A percentile compares a stretch with the other conserved stretches of the same genome.
Evolutionary conservation across 192 early-diverging fungal genomes (phyloP).

Genomic region (Haplosporangium gracile): DNA sequence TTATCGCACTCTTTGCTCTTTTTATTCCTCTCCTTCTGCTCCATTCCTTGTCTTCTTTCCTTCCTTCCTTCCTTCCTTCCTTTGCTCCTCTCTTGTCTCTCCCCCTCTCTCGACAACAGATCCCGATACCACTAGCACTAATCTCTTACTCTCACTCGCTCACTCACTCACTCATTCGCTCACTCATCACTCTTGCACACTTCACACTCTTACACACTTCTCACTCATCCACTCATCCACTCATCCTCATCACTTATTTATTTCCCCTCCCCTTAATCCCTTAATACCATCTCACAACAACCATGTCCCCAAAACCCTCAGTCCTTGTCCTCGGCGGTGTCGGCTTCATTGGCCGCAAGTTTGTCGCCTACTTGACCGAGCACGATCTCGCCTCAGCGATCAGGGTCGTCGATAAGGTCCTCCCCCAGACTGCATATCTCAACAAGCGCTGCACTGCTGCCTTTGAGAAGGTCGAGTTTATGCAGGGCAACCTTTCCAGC

Average conservation of each 20-base stretch:
- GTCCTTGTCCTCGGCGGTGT: constrained; percentile 87
- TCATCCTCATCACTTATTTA: background rate
- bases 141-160: background rate
- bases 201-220: too few species aligned
- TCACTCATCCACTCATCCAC: too few species aligned
- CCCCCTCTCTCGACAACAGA: background rate
- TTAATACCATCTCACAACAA: background rate
- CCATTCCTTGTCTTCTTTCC: background rate
- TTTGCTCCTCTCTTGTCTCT: background rate
- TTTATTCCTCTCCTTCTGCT: background rate
- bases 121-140: background rate
- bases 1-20: background rate
- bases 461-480: constrained; percentile 83
- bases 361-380: constrained; percentile 77
- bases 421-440: constrained; percentile 86
- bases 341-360: constrained; percentile 88
- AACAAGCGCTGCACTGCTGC: constrained; percentile 70
- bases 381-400: constrained; percentile 74
- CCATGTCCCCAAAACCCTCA: constrained; percentile 62
- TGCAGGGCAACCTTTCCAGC: constrained; percentile 83
- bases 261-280: background rate
- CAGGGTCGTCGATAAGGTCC: constrained; percentile 84
- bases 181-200: background rate
- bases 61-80: background rate
- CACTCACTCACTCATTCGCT: background rate